Base-by-base conservation (phyloP, 139 green algal species). In the Trebouxia sp. region DNA sequence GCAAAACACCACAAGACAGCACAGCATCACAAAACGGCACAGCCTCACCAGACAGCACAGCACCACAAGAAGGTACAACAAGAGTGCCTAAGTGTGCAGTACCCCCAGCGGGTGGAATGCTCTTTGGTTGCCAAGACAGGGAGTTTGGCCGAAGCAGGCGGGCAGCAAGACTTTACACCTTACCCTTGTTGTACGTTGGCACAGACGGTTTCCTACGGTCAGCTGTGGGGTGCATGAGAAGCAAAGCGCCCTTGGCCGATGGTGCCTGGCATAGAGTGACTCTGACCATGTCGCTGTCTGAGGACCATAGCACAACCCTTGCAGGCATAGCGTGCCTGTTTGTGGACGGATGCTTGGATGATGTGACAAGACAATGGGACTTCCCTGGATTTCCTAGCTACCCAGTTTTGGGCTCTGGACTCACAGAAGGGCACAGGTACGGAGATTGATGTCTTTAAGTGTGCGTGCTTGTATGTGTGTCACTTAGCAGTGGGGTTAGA, bases 141-240 rank as follows among this genome's bases (percentile, higher is more conserved):
- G 65, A 75, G 65, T 75, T 75, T 45, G 65, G 65, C 11, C 43
- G 65, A 26, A 48, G 35, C 37, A 43, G 65, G 30, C 65, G 65
- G 6, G 35, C 65, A 43, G 35, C 35, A n/a, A 22, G 65, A 22
- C 28, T 75, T 12, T 32, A 48, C 35, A 45, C 30, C 32, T 26
- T 43, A 43, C 30, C 65, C 65, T 26, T 75, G 14, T 11, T 75
- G 30, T 75, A 48, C 32, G 30, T 75, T n/a, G 65, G 65, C 17
- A 75, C 32, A 45, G 65, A 75, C 14, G 65, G 65, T 47, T 30
- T 37, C 14, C 0, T 65, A 38, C 24, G 35, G 11, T 65, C 55
- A 37, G 24, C 22, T 10, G 10, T 65, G 17, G 55, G 24, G 6
- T 10, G 22, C 5, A 37, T 65, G 24, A 65, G 24, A 65, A 65